Evolutionary conservation across 495 filamentous ascomycete genomes (phyloP), one percentile per base, ranked within the genome.

Genomic region (Daldinia caldariorum): DNA sequence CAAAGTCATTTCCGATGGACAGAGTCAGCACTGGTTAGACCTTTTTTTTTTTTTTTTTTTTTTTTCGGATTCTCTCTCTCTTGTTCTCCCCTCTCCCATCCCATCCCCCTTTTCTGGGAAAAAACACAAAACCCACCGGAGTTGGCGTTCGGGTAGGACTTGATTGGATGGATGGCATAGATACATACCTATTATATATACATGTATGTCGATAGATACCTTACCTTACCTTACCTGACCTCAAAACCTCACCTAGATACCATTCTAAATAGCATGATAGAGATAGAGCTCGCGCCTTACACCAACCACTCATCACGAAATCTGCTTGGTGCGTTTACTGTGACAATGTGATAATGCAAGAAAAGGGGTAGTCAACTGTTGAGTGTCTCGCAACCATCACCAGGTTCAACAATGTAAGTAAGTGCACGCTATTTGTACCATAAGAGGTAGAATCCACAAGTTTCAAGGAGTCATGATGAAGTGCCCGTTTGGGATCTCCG

Each of bases 221-320:
- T 35, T 0, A 3, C 26, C 26, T 26, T 3, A 26, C 26, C 26
- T 26, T 3, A 35, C 34, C 43, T 47, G n/a, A n/a, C n/a, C n/a
- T n/a, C n/a, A n/a, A n/a, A n/a, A n/a, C n/a, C 26, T 26, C 26
- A 35, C 34, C 43, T 47, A 47, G 43, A 47, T 47, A 47, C 43
- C 43, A 47, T 22, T 47, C 1, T 47, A 47, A 47, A 47, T 47
- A 22, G 18, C 43, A 47, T 47, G 43, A 47, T 47, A 47, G 43
- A 47, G 41, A 20, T 47, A 47, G 43, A 35, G 43, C 43, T 12
- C 18, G 16, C 43, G 18, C 8, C 18, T 20, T 22, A 47, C 18
- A 47, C 43, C 43, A 22, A 22, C 10, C 8, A 22, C 7, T 26
- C 4, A 22, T 47, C 8, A 22, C 8, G 43, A 47, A 12, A 18